These are phyloP conservation scores for Cardiospermum halicacabum DNA, from an alignment of 345 rosid species.

Conservation along the genomic window DNA sequence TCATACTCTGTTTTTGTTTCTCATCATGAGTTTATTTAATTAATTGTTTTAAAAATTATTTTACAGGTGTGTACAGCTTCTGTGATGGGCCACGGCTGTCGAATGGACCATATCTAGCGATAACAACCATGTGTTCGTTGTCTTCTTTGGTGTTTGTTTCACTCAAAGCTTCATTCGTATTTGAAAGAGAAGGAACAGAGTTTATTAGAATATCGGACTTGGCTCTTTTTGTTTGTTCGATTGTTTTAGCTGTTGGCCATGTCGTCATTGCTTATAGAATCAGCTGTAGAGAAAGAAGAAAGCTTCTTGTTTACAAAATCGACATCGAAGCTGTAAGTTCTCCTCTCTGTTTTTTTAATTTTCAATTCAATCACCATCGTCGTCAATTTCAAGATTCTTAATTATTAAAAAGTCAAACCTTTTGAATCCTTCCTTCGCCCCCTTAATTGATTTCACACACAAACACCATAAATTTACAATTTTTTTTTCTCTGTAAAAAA, in stretches of 20 bases:
- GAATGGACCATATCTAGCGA: slow-evolving; percentile 72
- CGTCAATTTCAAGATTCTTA: slow-evolving; percentile 5
- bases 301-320: slow-evolving; percentile 87
- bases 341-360: not conserved
- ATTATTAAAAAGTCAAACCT: slow-evolving; percentile 18
- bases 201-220: slow-evolving; percentile 51
- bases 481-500: too few relatives aligned
- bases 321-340: slow-evolving; percentile 94
- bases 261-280: slow-evolving; percentile 72
- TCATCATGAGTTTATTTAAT: not conserved
- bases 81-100: slow-evolving; percentile 84
- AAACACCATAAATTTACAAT: too few relatives aligned
- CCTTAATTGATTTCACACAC: too few relatives aligned
- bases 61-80: slow-evolving; percentile 70
- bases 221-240: slow-evolving; percentile 64
- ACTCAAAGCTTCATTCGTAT: slow-evolving; percentile 68
- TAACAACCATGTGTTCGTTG: slow-evolving; percentile 67
- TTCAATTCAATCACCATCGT: not conserved
- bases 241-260: slow-evolving; percentile 65
- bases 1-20: not conserved
- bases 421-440: slow-evolving; percentile 4
- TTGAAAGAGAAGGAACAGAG: slow-evolving; percentile 40
- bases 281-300: slow-evolving; percentile 86
- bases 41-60: too few relatives aligned
- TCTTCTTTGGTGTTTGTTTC: slow-evolving; percentile 65